Evolutionary conservation across 768 basidiomycete species (phyloP).

Genomic region (Rhodosporidiobolus sp.): DNA sequence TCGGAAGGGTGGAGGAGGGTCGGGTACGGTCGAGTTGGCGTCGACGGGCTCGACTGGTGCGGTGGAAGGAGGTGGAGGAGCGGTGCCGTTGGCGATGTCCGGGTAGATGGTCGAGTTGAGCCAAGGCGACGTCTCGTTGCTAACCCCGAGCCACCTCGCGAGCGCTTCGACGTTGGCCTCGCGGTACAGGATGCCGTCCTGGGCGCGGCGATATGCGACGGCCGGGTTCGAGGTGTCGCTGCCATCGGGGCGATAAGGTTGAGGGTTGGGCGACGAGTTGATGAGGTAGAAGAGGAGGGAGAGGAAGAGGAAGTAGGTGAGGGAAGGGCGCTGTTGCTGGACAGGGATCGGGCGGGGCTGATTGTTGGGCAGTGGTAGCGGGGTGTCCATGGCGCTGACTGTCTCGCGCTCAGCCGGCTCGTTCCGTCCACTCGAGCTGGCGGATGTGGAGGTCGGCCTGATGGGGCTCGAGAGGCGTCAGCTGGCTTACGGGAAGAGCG

Average conservation of each 20-base stretch:
- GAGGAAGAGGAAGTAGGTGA: conserved; percentile 28
- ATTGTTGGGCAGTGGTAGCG: too few species aligned
- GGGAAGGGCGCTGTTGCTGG: conserved; percentile 17
- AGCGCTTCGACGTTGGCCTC: conserved; percentile 17
- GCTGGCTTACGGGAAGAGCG: too few species aligned
- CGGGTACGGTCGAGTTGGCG: neutral
- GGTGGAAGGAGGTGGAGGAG: neutral
- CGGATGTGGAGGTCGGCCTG: too few species aligned
- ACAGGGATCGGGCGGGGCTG: too few species aligned
- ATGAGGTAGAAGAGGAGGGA: conserved; percentile 32
- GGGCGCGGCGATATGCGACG: neutral
- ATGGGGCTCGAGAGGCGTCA: too few species aligned
- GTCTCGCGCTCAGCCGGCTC: too few species aligned
- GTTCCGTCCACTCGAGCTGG: too few species aligned
- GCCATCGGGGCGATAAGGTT: neutral
- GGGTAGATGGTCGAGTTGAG: conserved; percentile 27
- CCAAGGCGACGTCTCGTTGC: neutral
- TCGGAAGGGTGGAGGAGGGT: too few species aligned
- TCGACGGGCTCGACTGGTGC: neutral
- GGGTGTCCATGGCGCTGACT: too few species aligned
- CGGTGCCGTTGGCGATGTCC: conserved; percentile 4
- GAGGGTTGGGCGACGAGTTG: conserved; percentile 7
- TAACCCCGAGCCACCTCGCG: conserved; percentile 15
- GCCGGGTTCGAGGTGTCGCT: neutral
- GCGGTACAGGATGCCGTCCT: neutral